These are phyloP conservation scores for Taphrina communis DNA, from an alignment of 1,139 yeast genomes.

Conservation along the genomic window DNA sequence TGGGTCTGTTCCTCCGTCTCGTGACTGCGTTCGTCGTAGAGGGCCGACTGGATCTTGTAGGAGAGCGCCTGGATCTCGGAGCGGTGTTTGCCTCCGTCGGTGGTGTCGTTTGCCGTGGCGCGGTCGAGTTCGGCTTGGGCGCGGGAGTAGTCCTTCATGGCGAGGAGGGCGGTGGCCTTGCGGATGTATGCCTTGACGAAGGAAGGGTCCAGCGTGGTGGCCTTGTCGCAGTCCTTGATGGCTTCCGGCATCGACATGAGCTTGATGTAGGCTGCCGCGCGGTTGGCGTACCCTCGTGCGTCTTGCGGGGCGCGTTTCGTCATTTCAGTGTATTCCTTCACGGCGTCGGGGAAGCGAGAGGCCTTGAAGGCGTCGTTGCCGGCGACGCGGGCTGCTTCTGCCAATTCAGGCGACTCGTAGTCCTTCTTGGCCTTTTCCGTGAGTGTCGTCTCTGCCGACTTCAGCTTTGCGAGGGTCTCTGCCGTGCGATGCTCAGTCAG, in stretches of 20 bases:
- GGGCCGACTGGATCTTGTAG: constrained; percentile 74
- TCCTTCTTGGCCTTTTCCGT: constrained; percentile 76
- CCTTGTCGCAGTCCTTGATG: constrained; percentile 85
- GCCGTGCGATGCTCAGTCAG: constrained; percentile 98
- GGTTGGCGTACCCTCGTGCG: constrained; percentile 95
- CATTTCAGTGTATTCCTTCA: constrained; percentile 93
- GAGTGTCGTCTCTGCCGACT: constrained; percentile 83
- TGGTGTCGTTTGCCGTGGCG: constrained; percentile 73
- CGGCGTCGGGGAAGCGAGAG: constrained; percentile 97
- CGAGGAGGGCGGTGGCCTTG: constrained; percentile 92
- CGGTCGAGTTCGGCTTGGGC: constrained; percentile 80
- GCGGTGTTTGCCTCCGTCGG: constrained; percentile 55
- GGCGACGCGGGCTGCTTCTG: constrained; percentile 90
- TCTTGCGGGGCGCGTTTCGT: constrained; percentile 94
- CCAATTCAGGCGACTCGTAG: constrained; percentile 86
- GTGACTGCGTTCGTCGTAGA: constrained; percentile 82
- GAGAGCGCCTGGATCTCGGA: constrained; percentile 83
- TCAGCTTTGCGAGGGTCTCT: constrained; percentile 83
- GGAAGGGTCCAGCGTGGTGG: constrained; percentile 82
- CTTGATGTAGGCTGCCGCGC: constrained; percentile 96
- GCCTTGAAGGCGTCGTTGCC: constrained; percentile 89
- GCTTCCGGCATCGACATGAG: constrained; percentile 98
- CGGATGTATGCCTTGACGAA: constrained; percentile 95
- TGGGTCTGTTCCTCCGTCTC: constrained; percentile 95
- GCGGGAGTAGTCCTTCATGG: constrained; percentile 83